These are phyloP conservation scores for Mycena polygramma DNA, from an alignment of 768 basidiomycete genomes.

Conservation along the genomic window DNA sequence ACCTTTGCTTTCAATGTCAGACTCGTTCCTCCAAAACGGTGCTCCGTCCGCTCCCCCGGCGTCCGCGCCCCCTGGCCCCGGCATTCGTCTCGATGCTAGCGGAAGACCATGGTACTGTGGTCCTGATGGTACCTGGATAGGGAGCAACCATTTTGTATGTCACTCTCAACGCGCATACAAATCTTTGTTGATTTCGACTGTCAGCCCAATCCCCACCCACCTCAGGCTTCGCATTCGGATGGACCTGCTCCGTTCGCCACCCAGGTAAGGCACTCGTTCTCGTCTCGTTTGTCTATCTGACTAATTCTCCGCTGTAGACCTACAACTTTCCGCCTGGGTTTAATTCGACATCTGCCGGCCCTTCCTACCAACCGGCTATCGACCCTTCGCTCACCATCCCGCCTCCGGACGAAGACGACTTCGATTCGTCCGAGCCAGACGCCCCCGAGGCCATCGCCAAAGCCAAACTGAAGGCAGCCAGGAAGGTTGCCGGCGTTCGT, in stretches of 20 bases:
- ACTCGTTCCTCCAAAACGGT: background rate
- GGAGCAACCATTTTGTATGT: background rate
- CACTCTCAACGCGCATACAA: background rate
- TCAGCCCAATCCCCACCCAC: background rate
- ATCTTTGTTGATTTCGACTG: background rate
- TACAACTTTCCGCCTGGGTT: background rate
- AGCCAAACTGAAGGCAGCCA: background rate
- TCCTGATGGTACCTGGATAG: background rate
- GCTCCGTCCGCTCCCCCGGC: too few relatives aligned
- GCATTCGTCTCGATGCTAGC: background rate
- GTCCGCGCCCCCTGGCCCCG: background rate
- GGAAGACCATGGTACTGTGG: constrained; percentile 5
- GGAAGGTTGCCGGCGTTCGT: constrained; percentile 13
- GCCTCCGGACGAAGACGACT: background rate
- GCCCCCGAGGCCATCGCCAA: constrained; percentile 12
- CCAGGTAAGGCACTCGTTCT: background rate
- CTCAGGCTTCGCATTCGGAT: background rate
- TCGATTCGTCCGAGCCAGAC: background rate
- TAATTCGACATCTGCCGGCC: background rate
- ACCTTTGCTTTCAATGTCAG: background rate
- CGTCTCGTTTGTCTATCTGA: background rate
- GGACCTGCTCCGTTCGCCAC: background rate
- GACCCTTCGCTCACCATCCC: background rate
- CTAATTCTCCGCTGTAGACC: background rate
- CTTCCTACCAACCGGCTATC: background rate